A percentile compares a stretch with the other conserved stretches of the same genome.
Conservation (phyloP, 1,139 yeast species). For the Hanseniaspora sp. region DNA sequence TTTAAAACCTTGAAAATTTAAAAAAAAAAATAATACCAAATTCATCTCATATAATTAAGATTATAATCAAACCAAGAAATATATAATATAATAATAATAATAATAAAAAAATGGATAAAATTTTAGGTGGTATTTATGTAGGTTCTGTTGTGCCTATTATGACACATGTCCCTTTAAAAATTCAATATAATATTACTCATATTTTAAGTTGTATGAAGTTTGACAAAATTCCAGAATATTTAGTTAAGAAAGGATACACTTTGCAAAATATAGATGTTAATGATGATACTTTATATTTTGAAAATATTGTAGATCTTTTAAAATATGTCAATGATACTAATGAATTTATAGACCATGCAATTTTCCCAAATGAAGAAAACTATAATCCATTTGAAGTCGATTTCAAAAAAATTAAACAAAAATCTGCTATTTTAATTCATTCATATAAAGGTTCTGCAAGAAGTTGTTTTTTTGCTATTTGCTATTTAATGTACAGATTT, state of each 20-base stretch:
- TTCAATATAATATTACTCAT: conserved; percentile 47
- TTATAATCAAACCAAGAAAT: conserved; percentile 24
- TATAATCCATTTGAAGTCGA: conserved; percentile 26
- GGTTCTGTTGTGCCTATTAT: conserved; percentile 49
- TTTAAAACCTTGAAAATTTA: no score
- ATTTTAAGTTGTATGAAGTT: conserved; percentile 61
- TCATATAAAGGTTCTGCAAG: conserved; percentile 87
- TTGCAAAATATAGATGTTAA: conserved; percentile 58
- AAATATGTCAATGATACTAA: conserved; percentile 50
- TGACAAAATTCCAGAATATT: conserved; percentile 42
- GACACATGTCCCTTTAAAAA: conserved; percentile 35
- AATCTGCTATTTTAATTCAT: conserved; percentile 43
- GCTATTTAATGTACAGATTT: conserved; percentile 69
- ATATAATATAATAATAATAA: conserved; percentile 30
- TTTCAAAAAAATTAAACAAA: conserved; percentile 35
- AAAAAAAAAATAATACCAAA: no score
- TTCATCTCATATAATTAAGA: no score
- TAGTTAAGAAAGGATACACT: conserved; percentile 36
- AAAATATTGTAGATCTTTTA: conserved; percentile 49
- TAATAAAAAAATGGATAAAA: no score
- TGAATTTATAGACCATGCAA: conserved; percentile 54
- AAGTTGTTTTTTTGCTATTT: conserved; percentile 59
- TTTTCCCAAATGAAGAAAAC: conserved; percentile 35
- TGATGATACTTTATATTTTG: conserved; percentile 35
- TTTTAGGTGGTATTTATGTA: conserved; percentile 54